These are phyloP conservation scores for Stemphylium beticola DNA, from an alignment of 2,329 filamentous ascomycete species.

Conservation along the genomic window DNA sequence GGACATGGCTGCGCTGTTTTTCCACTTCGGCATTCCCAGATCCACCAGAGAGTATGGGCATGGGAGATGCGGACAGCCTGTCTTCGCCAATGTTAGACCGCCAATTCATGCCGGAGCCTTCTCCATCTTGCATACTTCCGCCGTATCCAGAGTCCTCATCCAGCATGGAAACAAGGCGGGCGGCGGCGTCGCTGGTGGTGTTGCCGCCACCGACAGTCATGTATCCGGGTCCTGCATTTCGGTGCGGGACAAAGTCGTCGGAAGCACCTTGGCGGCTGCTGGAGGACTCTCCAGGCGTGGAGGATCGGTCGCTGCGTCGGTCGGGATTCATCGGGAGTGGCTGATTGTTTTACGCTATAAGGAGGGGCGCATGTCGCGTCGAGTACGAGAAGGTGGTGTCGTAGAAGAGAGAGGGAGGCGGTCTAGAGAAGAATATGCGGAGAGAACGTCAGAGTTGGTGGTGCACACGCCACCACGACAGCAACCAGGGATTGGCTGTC, in stretches of 20 bases:
- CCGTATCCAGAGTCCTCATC: slow-evolving; percentile 93
- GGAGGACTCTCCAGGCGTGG: slow-evolving; percentile 35
- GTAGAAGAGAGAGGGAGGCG: slow-evolving; percentile 15
- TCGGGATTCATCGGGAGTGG: slow-evolving; percentile 38
- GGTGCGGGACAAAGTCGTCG: slow-evolving; percentile 33
- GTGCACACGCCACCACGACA: slow-evolving; percentile 18
- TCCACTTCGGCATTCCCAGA: slow-evolving; percentile 64
- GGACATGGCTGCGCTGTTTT: slow-evolving; percentile 76
- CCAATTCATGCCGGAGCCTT: slow-evolving; percentile 61
- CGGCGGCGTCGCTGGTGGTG: slow-evolving; percentile 75
- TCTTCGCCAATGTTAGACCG: slow-evolving; percentile 63
- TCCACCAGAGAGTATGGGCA: slow-evolving; percentile 58
- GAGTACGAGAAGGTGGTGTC: slow-evolving; percentile 6
- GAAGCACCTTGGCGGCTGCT: slow-evolving; percentile 33
- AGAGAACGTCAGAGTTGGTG: slow-evolving; percentile 21
- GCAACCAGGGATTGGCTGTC: slow-evolving; percentile 17
- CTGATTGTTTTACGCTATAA: slow-evolving; percentile 21
- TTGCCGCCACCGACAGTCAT: slow-evolving; percentile 88
- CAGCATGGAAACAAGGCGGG: slow-evolving; percentile 78
- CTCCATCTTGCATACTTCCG: slow-evolving; percentile 72
- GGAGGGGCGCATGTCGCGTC: slow-evolving; percentile 40
- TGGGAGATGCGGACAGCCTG: slow-evolving; percentile 62
- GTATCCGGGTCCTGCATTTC: slow-evolving; percentile 65
- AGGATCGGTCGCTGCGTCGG: slow-evolving; percentile 27
- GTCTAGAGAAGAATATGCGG: slow-evolving; percentile 22